phyloP scores from a whole-genome alignment of 257 asterid species.

The Solanum medicagineum region DNA sequence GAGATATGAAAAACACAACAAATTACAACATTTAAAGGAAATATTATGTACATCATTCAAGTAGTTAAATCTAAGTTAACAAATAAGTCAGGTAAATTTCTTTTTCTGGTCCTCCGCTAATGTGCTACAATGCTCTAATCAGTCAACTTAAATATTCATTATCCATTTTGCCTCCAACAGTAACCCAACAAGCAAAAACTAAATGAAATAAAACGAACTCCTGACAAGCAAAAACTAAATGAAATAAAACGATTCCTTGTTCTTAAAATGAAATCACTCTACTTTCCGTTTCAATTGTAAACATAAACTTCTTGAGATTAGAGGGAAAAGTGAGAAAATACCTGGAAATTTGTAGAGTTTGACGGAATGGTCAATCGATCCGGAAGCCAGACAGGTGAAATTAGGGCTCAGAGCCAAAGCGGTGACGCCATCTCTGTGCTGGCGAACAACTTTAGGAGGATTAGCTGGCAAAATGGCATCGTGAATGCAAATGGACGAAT shows the following conservation, averaged over 20 bases:
- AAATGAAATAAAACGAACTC: background rate
- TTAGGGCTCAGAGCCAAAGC: conserved; percentile 66
- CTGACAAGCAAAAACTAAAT: background rate
- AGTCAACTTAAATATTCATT: background rate
- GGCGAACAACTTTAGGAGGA: conserved; percentile 46
- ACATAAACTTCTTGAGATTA: background rate
- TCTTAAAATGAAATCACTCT: background rate
- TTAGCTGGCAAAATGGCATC: conserved; percentile 44
- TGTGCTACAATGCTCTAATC: background rate
- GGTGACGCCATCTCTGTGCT: conserved; percentile 84
- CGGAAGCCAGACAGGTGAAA: conserved; percentile 93
- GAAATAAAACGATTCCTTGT: background rate
- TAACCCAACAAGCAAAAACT: background rate
- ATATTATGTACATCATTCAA: background rate
- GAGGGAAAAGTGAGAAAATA: conserved; percentile 4
- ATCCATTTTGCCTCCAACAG: background rate
- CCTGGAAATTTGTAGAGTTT: conserved; percentile 93
- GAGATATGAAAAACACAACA: background rate
- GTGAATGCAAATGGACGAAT: conserved; percentile 71
- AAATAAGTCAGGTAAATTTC: background rate
- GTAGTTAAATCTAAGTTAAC: background rate
- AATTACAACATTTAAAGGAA: background rate
- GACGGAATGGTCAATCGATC: conserved; percentile 85
- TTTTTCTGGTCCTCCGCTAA: background rate
- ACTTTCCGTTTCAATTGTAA: background rate